Percentiles rank a stretch among this genome's conserved stretches.
Evolutionary conservation across 495 filamentous ascomycete species (phyloP).

Genomic region (Aspergillus affinis): DNA sequence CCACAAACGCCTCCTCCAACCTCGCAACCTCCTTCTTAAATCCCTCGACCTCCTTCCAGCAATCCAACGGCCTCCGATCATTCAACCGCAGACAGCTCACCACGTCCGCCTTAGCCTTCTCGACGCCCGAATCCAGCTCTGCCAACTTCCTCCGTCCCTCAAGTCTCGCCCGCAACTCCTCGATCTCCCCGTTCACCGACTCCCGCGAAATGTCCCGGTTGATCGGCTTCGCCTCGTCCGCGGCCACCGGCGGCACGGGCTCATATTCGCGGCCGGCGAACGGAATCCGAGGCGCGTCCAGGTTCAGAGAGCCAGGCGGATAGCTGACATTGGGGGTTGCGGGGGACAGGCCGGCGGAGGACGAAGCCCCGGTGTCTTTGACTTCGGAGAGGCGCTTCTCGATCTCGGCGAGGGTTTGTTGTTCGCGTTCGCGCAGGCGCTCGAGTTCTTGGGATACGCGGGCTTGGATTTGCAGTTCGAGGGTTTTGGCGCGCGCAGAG

Average conservation of each 20-base stretch:
- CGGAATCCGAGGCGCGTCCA: slow-evolving; percentile 49
- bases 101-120: slow-evolving; percentile 73
- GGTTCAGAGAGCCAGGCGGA: slow-evolving; percentile 43
- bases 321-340: slow-evolving; percentile 33
- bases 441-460: slow-evolving; percentile 85
- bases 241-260: slow-evolving; percentile 23
- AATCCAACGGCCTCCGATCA: slow-evolving; percentile 89
- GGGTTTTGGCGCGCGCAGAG: slow-evolving; percentile 73
- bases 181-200: slow-evolving; percentile 65
- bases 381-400: slow-evolving; percentile 54
- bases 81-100: slow-evolving; percentile 80
- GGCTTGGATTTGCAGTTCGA: slow-evolving; percentile 85
- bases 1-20: slow-evolving; percentile 83
- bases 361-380: slow-evolving; percentile 32
- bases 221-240: slow-evolving; percentile 21
- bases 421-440: slow-evolving; percentile 65
- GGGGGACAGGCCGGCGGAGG: slow-evolving; percentile 32
- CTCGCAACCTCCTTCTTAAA: slow-evolving; percentile 85
- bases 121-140: slow-evolving; percentile 62
- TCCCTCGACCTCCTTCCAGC: slow-evolving; percentile 88
- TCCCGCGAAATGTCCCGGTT: slow-evolving; percentile 51
- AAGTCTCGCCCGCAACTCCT: slow-evolving; percentile 69
- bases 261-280: slow-evolving; percentile 46
- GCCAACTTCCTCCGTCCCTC: slow-evolving; percentile 71
- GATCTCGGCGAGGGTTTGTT: slow-evolving; percentile 53